Percentiles rank a stretch among this genome's conserved stretches.
These are phyloP conservation scores for Mucuna pruriens DNA, from an alignment of 306 rosid species.

Conservation along the genomic window DNA sequence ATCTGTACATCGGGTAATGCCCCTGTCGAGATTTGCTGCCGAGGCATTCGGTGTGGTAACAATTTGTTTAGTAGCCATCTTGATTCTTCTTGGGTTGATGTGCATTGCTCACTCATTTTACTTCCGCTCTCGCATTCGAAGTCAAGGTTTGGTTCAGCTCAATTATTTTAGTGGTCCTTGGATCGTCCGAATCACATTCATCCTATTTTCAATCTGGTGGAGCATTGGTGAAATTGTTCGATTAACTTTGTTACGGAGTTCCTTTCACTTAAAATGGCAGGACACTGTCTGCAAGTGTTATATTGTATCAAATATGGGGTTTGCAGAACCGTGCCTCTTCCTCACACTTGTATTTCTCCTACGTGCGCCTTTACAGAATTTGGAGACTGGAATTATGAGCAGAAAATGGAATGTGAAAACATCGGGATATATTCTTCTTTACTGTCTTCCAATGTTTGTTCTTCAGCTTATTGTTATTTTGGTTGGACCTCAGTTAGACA, in stretches of 20 bases:
- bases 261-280: conserved; percentile 77
- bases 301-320: conserved; percentile 92
- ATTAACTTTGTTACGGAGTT: conserved; percentile 66
- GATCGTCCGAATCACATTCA: conserved; percentile 83
- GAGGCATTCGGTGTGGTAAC: conserved; percentile 99
- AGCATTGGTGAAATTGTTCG: conserved; percentile 87
- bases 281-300: conserved; percentile 90
- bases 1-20: conserved; percentile 98
- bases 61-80: conserved; percentile 83
- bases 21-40: conserved; percentile 96
- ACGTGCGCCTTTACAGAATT: conserved; percentile 82
- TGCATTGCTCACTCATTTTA: conserved; percentile 84
- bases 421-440: conserved; percentile 74
- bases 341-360: conserved; percentile 91
- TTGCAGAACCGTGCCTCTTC: conserved; percentile 98
- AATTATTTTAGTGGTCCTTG: conserved; percentile 96
- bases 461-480: conserved; percentile 82
- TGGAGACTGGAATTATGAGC: conserved; percentile 85
- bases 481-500: conserved; percentile 66
- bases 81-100: conserved; percentile 78
- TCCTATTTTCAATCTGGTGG: conserved; percentile 93
- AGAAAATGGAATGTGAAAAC: conserved; percentile 80
- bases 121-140: conserved; percentile 80
- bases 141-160: conserved; percentile 71
- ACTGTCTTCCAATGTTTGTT: conserved; percentile 78